Evolutionary conservation across 2,329 filamentous ascomycete species (phyloP), one percentile per base, ranked within the genome.

Genomic region (Pseudocercospora fuligena): DNA sequence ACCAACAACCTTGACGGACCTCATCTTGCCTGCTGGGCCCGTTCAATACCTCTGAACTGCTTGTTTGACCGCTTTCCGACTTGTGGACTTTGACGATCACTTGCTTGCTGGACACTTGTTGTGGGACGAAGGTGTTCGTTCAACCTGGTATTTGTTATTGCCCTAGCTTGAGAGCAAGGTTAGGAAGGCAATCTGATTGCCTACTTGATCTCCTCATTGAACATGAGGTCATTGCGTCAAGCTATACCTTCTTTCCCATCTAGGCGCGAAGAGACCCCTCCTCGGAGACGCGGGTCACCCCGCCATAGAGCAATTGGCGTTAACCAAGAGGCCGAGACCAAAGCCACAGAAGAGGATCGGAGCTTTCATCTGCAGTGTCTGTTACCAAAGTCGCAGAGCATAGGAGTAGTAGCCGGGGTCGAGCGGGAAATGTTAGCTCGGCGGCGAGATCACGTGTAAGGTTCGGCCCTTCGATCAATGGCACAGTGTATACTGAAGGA

Each of bases 1-100:
- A 5, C 69, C 72, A 9, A 74, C 70, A 11, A 74, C 72, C 58
- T 64, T 61, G 43, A 72, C 69, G 62, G 65, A 68, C 65, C 69
- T 72, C 70, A 72, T 72, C 3, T 49, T 67, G 56, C 12, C 61
- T 16, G 31, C 16, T 5, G 16, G 25, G 21, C 19, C 21, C 5
- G 21, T 23, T 25, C 21, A 51, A 51, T 5, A n/a, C 12, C 3
- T 56, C 23, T 19, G 23, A 33, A 16, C 12, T 27, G 27, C 23
- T 56, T n/a, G 51, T 31, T 1, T 4, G 3, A 11, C 27, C 23
- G 25, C 14, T n/a, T 1, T 27, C 25, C 1, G 25, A 5, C 2
- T 3, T 14, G 1, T 2, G 5, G 21, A 51, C 25, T 23, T 11
- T 5, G 2, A 8, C 9, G 40, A 5, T 5, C 14, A 43, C 1